A percentile compares a stretch with the other conserved stretches of the same genome.
These are phyloP conservation scores for Globisporangium irregulare DNA, from an alignment of 352 stramenopile species.

Conservation along the genomic window DNA sequence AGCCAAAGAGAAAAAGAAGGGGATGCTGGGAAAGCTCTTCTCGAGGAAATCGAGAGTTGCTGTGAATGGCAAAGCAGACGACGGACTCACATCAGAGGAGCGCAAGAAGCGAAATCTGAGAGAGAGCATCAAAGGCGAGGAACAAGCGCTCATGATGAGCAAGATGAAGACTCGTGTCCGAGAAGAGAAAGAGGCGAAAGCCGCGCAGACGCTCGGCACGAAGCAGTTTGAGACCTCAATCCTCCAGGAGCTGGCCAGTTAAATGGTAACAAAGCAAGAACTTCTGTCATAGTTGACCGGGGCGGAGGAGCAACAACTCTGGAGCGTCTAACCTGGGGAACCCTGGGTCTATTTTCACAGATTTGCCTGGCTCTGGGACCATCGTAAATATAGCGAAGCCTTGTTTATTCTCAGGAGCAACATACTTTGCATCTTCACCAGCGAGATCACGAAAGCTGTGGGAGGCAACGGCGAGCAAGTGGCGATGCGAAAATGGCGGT, in stretches of 20 bases:
- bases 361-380: neutral
- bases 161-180: constrained; percentile 34
- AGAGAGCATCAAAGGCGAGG: constrained; percentile 22
- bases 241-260: constrained; percentile 38
- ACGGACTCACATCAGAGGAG: constrained; percentile 30
- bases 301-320: too few species aligned
- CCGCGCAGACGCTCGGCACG: constrained; percentile 33
- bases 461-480: too few species aligned
- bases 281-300: too few species aligned
- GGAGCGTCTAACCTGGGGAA: too few species aligned
- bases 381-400: neutral
- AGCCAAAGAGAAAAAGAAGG: constrained; percentile 23
- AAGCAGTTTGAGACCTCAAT: constrained; percentile 49
- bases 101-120: constrained; percentile 34
- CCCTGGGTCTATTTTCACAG: neutral
- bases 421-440: neutral
- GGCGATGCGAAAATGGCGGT: constrained; percentile 6
- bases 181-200: constrained; percentile 38
- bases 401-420: neutral
- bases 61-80: neutral
- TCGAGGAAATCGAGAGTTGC: neutral
- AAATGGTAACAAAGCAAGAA: neutral
- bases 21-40: constrained; percentile 25
- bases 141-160: constrained; percentile 24
- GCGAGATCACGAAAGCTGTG: neutral